phyloP scores from a whole-genome alignment of 192 early-diverging fungal genomes.

The Podila horticola region DNA sequence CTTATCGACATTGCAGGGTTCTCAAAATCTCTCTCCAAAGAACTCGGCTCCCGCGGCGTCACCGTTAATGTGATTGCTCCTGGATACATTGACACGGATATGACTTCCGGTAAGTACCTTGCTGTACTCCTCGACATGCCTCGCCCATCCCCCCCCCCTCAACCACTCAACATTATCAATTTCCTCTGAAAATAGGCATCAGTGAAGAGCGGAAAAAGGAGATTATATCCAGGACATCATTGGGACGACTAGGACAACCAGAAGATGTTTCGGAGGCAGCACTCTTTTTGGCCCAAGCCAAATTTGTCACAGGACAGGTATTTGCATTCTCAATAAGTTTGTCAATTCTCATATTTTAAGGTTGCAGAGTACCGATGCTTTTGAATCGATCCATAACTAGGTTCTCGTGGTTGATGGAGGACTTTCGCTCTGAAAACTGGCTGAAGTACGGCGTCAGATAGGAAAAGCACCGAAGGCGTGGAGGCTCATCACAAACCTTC shows the following conservation, averaged over 20 bases:
- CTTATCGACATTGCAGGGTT: conserved; percentile 62
- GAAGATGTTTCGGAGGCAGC: conserved; percentile 71
- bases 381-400: conserved; percentile 3
- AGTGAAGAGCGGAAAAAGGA: conserved; percentile 44
- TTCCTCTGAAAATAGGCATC: conserved; percentile 43
- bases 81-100: conserved; percentile 88
- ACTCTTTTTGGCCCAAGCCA: conserved; percentile 63
- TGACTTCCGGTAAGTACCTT: conserved; percentile 65
- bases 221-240: conserved; percentile 57
- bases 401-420: conserved; percentile 55
- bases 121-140: too few species aligned
- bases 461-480: too few species aligned
- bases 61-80: conserved; percentile 88
- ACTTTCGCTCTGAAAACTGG: conserved; percentile 9
- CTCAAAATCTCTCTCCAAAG: conserved; percentile 84
- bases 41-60: conserved; percentile 75
- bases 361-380: neutral
- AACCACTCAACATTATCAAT: neutral
- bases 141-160: too few species aligned
- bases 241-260: conserved; percentile 65
- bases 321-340: neutral
- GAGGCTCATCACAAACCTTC: too few species aligned
- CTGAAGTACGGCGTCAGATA: too few species aligned
- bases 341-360: neutral
- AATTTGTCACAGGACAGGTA: conserved; percentile 75